These are phyloP conservation scores for Candida montana DNA, from an alignment of 805 yeast genomes.

Conservation along the genomic window DNA sequence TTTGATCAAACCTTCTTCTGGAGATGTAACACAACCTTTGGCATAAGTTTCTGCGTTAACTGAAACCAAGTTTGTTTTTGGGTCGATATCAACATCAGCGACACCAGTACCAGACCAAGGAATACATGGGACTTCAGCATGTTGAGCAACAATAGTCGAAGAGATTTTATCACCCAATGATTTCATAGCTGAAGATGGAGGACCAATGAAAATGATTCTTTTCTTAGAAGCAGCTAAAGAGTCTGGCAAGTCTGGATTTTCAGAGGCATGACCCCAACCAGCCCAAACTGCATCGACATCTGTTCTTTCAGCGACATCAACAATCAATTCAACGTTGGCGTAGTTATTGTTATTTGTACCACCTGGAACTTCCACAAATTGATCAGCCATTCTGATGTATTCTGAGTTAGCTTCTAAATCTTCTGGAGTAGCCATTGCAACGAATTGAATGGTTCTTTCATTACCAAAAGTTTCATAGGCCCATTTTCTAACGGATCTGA, in stretches of 20 bases:
- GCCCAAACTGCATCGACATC: slow-evolving; percentile 99
- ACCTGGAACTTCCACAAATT: slow-evolving; percentile 97
- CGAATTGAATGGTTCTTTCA: slow-evolving; percentile 88
- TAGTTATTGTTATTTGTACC: slow-evolving; percentile 98
- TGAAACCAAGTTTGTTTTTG: slow-evolving; percentile 71
- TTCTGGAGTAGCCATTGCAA: slow-evolving; percentile 99
- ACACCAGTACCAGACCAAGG: slow-evolving; percentile 99
- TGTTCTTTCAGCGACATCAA: slow-evolving; percentile 94
- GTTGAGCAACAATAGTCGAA: slow-evolving; percentile 98
- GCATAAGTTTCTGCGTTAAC: slow-evolving; percentile 80
- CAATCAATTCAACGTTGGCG: slow-evolving; percentile 96
- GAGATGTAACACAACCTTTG: slow-evolving; percentile 79
- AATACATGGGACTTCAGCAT: slow-evolving; percentile 96
- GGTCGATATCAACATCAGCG: slow-evolving; percentile 68
- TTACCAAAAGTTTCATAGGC: slow-evolving; percentile 98
- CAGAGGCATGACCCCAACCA: slow-evolving; percentile 99
- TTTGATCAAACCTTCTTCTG: slow-evolving; percentile 84
- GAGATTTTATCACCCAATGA: slow-evolving; percentile 98
- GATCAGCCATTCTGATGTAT: slow-evolving; percentile 98
- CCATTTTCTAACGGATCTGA: slow-evolving; percentile 97
- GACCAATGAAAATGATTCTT: slow-evolving; percentile 91
- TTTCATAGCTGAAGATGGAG: slow-evolving; percentile 99
- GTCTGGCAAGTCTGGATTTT: slow-evolving; percentile 93
- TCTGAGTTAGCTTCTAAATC: slow-evolving; percentile 96
- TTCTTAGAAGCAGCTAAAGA: slow-evolving; percentile 88